Evolutionary conservation across 352 stramenopile genomes (phyloP).

Genomic region (Pythium grandisporangium): DNA sequence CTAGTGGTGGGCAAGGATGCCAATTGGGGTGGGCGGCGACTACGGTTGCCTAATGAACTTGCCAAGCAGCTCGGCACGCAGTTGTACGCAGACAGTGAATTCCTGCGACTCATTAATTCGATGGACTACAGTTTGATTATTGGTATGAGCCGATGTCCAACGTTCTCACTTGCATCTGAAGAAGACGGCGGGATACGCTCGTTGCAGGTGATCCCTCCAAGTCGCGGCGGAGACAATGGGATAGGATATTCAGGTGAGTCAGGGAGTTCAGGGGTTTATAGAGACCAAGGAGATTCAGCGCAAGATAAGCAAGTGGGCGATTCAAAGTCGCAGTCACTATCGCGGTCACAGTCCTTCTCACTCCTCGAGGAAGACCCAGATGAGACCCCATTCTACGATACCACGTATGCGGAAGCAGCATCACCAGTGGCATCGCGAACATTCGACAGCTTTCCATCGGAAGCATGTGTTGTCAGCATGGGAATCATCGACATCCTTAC

Average conservation of each 20-base stretch:
- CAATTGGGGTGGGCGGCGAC: conserved; percentile 75
- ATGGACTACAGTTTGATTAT: conserved; percentile 97
- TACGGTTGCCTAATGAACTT: conserved; percentile 63
- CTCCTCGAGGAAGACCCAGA: not conserved
- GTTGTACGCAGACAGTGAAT: conserved; percentile 88
- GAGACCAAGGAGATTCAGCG: too few species aligned
- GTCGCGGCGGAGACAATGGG: not conserved
- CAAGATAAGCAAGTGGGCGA: too few species aligned
- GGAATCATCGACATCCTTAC: conserved; percentile 97
- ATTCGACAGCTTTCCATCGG: conserved; percentile 32
- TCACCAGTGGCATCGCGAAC: conserved; percentile 22
- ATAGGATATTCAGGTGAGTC: too few species aligned
- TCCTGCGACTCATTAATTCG: conserved; percentile 92
- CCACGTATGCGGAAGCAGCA: conserved; percentile 43
- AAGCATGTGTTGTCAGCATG: conserved; percentile 89
- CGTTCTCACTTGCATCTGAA: conserved; percentile 9
- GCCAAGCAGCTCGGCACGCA: conserved; percentile 73
- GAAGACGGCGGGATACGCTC: conserved; percentile 9
- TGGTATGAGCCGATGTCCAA: conserved; percentile 63
- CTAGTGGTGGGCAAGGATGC: conserved; percentile 82
- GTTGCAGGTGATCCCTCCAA: conserved; percentile 4
- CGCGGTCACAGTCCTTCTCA: too few species aligned
- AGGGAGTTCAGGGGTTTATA: too few species aligned
- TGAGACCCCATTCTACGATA: conserved; percentile 8
- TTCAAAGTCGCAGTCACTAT: too few species aligned